phyloP scores from a whole-genome alignment of 306 rosid genomes.

The Rosa persica region DNA sequence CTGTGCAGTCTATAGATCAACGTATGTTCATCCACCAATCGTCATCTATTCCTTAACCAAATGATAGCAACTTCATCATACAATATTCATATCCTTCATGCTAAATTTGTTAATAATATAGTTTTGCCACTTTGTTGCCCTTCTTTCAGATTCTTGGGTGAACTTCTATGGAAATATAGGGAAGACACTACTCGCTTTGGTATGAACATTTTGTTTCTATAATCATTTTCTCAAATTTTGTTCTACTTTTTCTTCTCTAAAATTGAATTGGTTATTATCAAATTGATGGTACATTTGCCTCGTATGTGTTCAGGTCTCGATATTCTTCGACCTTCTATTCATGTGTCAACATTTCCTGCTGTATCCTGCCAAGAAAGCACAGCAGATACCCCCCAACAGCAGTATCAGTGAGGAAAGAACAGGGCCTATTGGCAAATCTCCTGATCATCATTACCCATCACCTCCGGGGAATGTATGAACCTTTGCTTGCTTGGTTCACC shows the following conservation, averaged over 20 bases:
- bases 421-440: conserved; percentile 41
- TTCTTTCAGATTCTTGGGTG: conserved; percentile 80
- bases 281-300: neutral
- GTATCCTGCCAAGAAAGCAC: conserved; percentile 39
- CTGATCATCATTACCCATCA: conserved; percentile 4
- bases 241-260: neutral
- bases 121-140: neutral
- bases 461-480: conserved; percentile 36
- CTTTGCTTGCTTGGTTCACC: conserved; percentile 6
- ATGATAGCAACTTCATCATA: neutral
- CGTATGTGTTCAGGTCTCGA: conserved; percentile 52
- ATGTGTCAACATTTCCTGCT: conserved; percentile 68
- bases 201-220: conserved; percentile 27
- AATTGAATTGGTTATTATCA: neutral
- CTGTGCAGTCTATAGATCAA: conserved; percentile 83
- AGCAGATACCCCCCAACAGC: conserved; percentile 15
- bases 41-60: conserved; percentile 14
- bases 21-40: conserved; percentile 31
- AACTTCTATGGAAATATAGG: conserved; percentile 83
- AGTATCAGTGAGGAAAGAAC: conserved; percentile 22
- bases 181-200: conserved; percentile 68
- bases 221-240: neutral
- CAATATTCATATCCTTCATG: neutral
- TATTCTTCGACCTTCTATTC: conserved; percentile 69
- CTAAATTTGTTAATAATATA: neutral